Evolutionary conservation across 2,329 filamentous ascomycete species (phyloP), one percentile per base, ranked within the genome.

Genomic region (Epichloe hybrida): DNA sequence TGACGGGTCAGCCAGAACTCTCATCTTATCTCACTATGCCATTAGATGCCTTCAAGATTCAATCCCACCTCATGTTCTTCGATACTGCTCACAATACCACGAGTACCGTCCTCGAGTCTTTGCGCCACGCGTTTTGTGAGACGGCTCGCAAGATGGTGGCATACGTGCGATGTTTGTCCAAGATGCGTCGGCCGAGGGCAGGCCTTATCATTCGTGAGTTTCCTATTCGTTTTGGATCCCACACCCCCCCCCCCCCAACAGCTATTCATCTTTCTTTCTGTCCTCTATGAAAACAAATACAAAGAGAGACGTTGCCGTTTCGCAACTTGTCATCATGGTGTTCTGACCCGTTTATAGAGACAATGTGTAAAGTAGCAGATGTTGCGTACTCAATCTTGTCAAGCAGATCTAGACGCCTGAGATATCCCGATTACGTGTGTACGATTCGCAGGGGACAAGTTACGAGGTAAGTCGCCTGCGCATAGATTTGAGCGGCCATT

Each of bases 11-110:
- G 31, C 31, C 31, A 31, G 31, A 31, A 4, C 31, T 31, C 27
- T 31, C 7, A 31, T 31, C 31, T 31, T 1, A 31, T 31, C 31
- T 31, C 31, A 31, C 11, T 4, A 31, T 31, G 31, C 31, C 31
- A 31, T 20, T 8, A 80, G 76, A 75, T 59, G 69, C 81, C 3
- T 88, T 97, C 72, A 90, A 89, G 64, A 81, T 93, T 49, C 88
- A 95, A 63, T 83, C 89, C 48, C 86, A 93, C 59, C 72, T 80
- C 47, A 90, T 94, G 81, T 86, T 88, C 64, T 83, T 87, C 59
- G 88, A 94, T 64, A 86, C 86, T 4, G 68, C 74, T 3, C 83
- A 91, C 70, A 97, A 97, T 68, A 78, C 81, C 3, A 63, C 76
- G 7, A 57, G 64, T 4, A 86, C 82, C 0, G 84, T 93, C 12